These are phyloP conservation scores for Marasmius sp. DNA, from an alignment of 1,284 basidiomycete species.

Conservation along the genomic window DNA sequence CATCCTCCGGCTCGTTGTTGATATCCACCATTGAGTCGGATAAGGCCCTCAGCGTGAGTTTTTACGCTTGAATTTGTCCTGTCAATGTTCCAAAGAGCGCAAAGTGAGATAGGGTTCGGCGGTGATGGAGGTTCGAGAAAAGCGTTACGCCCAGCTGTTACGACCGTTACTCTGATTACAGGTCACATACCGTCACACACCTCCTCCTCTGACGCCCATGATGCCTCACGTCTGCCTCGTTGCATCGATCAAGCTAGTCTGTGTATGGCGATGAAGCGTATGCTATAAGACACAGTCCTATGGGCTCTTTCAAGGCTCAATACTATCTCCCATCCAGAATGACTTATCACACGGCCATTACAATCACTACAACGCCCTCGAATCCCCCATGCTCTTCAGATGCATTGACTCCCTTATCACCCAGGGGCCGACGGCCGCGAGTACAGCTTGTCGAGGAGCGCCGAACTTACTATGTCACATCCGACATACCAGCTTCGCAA, in stretches of 20 bases:
- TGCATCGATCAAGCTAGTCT: neutral
- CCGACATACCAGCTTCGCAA: slow-evolving; percentile 38
- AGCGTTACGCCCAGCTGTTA: too few relatives aligned
- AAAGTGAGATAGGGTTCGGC: too few relatives aligned
- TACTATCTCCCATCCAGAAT: neutral
- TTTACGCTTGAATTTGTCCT: too few relatives aligned
- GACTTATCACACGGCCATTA: slow-evolving; percentile 3
- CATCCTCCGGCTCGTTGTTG: too few relatives aligned
- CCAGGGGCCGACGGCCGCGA: neutral
- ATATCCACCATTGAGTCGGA: too few relatives aligned
- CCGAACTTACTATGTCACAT: slow-evolving; percentile 41
- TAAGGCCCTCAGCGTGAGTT: too few relatives aligned
- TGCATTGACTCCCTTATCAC: neutral
- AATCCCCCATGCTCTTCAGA: neutral
- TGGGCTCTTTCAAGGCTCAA: neutral
- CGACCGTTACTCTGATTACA: too few relatives aligned
- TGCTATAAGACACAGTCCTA: neutral
- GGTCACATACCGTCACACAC: neutral
- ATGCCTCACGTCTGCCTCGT: neutral
- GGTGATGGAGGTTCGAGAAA: too few relatives aligned
- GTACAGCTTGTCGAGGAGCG: slow-evolving; percentile 41
- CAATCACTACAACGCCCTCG: slow-evolving; percentile 1
- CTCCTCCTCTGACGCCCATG: neutral
- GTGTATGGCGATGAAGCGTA: neutral
- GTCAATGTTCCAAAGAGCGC: too few relatives aligned